A percentile compares a stretch with the other conserved stretches of the same genome.
Evolutionary conservation across 805 yeast species (phyloP).

Genomic region (Starmera pachycereana): DNA sequence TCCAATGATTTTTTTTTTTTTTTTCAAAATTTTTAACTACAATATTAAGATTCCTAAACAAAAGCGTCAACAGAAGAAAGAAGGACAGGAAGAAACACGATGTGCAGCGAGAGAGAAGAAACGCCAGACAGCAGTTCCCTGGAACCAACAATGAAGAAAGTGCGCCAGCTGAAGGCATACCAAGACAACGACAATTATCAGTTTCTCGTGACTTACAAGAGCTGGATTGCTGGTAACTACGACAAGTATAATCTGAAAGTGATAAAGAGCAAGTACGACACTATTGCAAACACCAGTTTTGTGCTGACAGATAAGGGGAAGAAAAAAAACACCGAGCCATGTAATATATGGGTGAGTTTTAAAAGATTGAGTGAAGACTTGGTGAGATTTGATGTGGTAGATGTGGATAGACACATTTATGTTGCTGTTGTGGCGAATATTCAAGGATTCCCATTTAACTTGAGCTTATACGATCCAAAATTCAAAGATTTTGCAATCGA

Average conservation of each 20-base stretch:
- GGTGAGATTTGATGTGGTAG: not conserved
- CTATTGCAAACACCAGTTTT: not conserved
- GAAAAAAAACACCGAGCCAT: not conserved
- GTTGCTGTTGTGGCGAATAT: not conserved
- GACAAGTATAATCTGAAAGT: not conserved
- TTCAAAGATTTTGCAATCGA: not conserved
- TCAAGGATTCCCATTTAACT: not conserved
- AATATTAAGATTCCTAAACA: too few relatives aligned
- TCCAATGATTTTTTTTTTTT: too few relatives aligned
- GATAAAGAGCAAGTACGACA: not conserved
- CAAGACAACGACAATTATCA: not conserved
- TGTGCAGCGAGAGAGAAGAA: too few relatives aligned
- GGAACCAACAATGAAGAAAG: too few relatives aligned
- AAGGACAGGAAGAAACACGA: too few relatives aligned
- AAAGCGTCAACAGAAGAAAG: too few relatives aligned
- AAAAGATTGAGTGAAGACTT: not conserved
- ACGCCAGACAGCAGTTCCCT: too few relatives aligned
- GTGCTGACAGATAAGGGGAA: not conserved
- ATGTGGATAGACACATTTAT: not conserved
- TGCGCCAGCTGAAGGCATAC: too few relatives aligned
- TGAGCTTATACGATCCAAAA: not conserved
- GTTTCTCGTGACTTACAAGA: not conserved
- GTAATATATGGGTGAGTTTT: not conserved
- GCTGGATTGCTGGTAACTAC: not conserved
- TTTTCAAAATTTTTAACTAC: too few relatives aligned